A percentile compares a stretch with the other conserved stretches of the same genome.
These are phyloP conservation scores for Pythium grandisporangium DNA, from an alignment of 352 stramenopile genomes.

Conservation along the genomic window DNA sequence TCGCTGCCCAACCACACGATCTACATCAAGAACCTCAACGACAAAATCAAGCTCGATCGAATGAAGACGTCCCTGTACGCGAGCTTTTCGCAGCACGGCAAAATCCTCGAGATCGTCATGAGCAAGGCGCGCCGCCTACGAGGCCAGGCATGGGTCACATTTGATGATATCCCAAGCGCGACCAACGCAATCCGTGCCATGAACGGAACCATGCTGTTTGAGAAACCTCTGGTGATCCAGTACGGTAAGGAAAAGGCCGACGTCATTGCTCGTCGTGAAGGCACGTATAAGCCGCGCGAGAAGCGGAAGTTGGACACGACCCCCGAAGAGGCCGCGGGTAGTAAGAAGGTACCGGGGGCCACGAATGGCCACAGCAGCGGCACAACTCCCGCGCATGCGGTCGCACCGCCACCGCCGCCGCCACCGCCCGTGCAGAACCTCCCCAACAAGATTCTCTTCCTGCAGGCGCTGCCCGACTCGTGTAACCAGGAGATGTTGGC, in stretches of 20 bases:
- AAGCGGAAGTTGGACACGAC: conserved; percentile 71
- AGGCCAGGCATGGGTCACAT: conserved; percentile 90
- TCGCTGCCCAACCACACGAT: conserved; percentile 85
- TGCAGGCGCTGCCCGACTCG: conserved; percentile 88
- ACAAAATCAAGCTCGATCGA: conserved; percentile 90
- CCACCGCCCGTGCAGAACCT: conserved; percentile 39
- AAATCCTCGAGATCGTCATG: conserved; percentile 89
- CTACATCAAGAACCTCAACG: conserved; percentile 93
- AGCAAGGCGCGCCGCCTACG: conserved; percentile 73
- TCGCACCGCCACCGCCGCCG: conserved; percentile 20
- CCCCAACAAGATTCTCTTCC: conserved; percentile 92
- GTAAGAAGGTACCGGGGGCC: conserved; percentile 17
- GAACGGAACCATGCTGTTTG: conserved; percentile 83
- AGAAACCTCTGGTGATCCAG: conserved; percentile 78
- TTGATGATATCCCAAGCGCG: conserved; percentile 81
- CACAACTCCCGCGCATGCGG: no score
- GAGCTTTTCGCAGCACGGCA: conserved; percentile 89
- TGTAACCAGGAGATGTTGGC: conserved; percentile 95
- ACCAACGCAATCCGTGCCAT: conserved; percentile 85
- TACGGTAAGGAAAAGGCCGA: conserved; percentile 83
- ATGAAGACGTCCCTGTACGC: conserved; percentile 88
- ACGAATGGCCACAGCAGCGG: conserved; percentile 26
- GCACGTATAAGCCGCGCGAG: conserved; percentile 64
- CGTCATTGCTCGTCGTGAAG: conserved; percentile 64
- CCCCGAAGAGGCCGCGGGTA: conserved; percentile 19